A percentile compares a stretch with the other conserved stretches of the same genome.
phyloP scores from a whole-genome alignment of 306 rosid genomes.

The Carpinus fangiana region DNA sequence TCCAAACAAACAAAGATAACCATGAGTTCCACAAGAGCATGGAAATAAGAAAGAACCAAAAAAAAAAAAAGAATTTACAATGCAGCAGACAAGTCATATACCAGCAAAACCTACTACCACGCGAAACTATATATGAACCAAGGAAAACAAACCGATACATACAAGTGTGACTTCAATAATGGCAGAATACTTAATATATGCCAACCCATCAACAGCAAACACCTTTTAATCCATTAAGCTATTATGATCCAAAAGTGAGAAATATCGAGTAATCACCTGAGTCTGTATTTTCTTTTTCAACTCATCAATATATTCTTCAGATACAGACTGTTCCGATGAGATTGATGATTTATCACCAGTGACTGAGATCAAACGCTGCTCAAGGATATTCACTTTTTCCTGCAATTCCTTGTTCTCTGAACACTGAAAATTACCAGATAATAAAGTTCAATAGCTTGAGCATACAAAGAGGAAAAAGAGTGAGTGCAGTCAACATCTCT shows the following conservation, averaged over 20 bases:
- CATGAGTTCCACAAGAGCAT: slow-evolving; percentile 17
- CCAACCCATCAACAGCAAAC: slow-evolving; percentile 6
- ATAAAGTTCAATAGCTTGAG: slow-evolving; percentile 5
- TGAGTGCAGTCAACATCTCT: slow-evolving; percentile 21
- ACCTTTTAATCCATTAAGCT: slow-evolving; percentile 14
- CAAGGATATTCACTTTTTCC: slow-evolving; percentile 66
- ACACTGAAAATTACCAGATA: slow-evolving; percentile 53
- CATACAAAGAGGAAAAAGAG: slow-evolving; percentile 6
- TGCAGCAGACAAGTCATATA: not conserved
- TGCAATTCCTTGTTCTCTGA: slow-evolving; percentile 73
- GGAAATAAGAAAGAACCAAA: not conserved
- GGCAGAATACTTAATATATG: not conserved
- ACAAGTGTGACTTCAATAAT: not conserved
- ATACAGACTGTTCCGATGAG: slow-evolving; percentile 44
- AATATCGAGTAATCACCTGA: slow-evolving; percentile 52
- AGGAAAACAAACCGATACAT: not conserved
- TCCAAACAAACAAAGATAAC: slow-evolving; percentile 16
- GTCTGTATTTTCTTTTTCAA: slow-evolving; percentile 82
- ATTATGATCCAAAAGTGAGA: slow-evolving; percentile 13
- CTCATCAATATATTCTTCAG: slow-evolving; percentile 62
- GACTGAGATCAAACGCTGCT: slow-evolving; percentile 55
- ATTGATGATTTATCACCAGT: slow-evolving; percentile 37
- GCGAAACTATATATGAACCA: not conserved
- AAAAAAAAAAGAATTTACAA: not conserved
- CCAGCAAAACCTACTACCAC: too few species aligned